Percentiles rank a stretch among this genome's conserved stretches.
Evolutionary conservation across 192 early-diverging fungal genomes (phyloP).

Genomic region (Coemansia sp.): DNA sequence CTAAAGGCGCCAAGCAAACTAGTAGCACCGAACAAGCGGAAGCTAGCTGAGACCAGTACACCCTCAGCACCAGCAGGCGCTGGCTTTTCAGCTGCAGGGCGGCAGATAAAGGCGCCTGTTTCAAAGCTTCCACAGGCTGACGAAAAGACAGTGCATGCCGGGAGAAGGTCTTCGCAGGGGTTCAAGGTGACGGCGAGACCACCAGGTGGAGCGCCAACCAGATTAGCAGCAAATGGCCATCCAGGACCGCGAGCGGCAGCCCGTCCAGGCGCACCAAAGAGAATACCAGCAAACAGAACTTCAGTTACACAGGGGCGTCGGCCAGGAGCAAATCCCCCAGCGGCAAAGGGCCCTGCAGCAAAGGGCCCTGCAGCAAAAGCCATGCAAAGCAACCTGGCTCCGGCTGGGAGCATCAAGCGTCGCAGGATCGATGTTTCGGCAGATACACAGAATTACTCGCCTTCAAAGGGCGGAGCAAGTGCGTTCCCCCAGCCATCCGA

Average conservation of each 20-base stretch:
- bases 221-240: slow-evolving; percentile 5
- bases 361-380: slow-evolving; percentile 2
- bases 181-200: slow-evolving; percentile 43
- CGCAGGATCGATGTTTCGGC: slow-evolving; percentile 16
- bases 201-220: slow-evolving; percentile 5
- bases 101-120: slow-evolving; percentile 18
- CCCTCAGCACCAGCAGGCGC: slow-evolving; percentile 1
- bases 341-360: neutral
- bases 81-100: slow-evolving; percentile 9
- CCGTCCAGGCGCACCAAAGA: slow-evolving; percentile 20
- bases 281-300: slow-evolving; percentile 33
- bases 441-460: neutral
- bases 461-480: slow-evolving; percentile 5
- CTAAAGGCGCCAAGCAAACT: slow-evolving; percentile 39
- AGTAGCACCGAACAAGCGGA: slow-evolving; percentile 26
- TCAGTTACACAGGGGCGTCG: slow-evolving; percentile 32
- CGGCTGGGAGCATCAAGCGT: slow-evolving; percentile 29
- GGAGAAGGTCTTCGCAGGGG: slow-evolving; percentile 42
- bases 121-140: slow-evolving; percentile 4
- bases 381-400: slow-evolving; percentile 14
- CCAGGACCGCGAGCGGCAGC: slow-evolving; percentile 11
- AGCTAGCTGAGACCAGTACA: slow-evolving; percentile 7
- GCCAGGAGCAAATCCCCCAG: neutral
- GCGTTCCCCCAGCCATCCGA: neutral
- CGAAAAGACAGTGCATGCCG: slow-evolving; percentile 26